phyloP scores from a whole-genome alignment of 306 rosid species.

The Acacia acuminata region DNA sequence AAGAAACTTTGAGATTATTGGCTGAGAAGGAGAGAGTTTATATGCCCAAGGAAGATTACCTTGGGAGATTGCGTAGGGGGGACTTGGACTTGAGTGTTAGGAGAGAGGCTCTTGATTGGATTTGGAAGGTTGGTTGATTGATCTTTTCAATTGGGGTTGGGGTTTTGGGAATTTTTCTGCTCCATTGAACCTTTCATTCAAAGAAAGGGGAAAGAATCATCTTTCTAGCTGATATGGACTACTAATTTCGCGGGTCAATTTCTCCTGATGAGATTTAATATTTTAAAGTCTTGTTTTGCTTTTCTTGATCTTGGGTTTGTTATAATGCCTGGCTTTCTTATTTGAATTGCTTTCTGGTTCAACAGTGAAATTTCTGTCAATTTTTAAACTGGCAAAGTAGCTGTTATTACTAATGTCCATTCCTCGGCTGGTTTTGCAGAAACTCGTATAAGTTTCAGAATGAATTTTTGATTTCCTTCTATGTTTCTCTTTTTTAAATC shows the following conservation, averaged over 20 bases:
- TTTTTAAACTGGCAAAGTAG: not conserved
- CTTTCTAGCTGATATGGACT: not conserved
- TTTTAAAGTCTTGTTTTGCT: not conserved
- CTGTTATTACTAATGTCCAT: not conserved
- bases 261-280: not conserved
- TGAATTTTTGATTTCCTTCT: not conserved
- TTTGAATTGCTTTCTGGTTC: constrained; percentile 7
- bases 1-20: constrained; percentile 48
- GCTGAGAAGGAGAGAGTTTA: constrained; percentile 57
- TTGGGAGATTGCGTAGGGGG: constrained; percentile 59
- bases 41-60: constrained; percentile 67
- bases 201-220: not conserved
- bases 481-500: not conserved
- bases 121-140: constrained; percentile 62
- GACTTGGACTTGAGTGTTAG: constrained; percentile 63
- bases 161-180: constrained; percentile 16
- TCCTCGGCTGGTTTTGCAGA: not conserved
- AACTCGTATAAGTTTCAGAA: not conserved
- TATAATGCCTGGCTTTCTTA: constrained; percentile 8
- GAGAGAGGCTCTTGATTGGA: constrained; percentile 75
- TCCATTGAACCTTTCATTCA: not conserved
- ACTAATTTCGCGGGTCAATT: not conserved
- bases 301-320: not conserved
- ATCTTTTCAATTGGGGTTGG: constrained; percentile 27
- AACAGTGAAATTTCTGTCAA: not conserved